These are phyloP conservation scores for Phytophthora tubulina DNA, from an alignment of 352 stramenopile genomes.

Conservation along the genomic window DNA sequence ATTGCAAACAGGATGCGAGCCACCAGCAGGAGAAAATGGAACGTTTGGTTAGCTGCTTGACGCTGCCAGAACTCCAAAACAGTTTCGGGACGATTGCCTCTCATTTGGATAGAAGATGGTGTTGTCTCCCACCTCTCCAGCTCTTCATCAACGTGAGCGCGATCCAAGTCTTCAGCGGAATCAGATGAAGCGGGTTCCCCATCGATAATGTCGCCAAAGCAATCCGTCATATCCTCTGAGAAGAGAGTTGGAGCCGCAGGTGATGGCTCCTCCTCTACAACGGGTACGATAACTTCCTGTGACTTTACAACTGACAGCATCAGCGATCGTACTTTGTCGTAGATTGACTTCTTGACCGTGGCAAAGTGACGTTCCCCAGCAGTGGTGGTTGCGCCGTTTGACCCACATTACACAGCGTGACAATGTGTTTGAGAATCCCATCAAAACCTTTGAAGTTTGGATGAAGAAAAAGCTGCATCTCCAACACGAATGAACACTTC, in stretches of 20 bases:
- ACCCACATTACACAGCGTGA: slow-evolving; percentile 13
- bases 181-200: background rate
- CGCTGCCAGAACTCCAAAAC: background rate
- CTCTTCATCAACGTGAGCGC: background rate
- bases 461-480: slow-evolving; percentile 19
- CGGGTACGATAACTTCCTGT: background rate
- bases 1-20: slow-evolving; percentile 9
- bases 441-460: slow-evolving; percentile 19
- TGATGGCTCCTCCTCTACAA: background rate
- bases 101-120: background rate
- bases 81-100: background rate
- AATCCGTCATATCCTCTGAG: background rate
- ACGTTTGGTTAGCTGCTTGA: background rate
- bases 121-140: background rate
- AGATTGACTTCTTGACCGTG: slow-evolving; percentile 11
- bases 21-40: slow-evolving; percentile 1
- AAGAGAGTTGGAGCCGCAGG: background rate
- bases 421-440: slow-evolving; percentile 11
- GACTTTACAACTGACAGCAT: slow-evolving; percentile 8
- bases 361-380: background rate
- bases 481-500: slow-evolving; percentile 15
- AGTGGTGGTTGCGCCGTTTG: background rate
- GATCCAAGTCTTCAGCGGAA: background rate
- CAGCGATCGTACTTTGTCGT: background rate
- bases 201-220: background rate